phyloP scores from a whole-genome alignment of 495 filamentous ascomycete genomes.

The Penicillium atrosanguineum region DNA sequence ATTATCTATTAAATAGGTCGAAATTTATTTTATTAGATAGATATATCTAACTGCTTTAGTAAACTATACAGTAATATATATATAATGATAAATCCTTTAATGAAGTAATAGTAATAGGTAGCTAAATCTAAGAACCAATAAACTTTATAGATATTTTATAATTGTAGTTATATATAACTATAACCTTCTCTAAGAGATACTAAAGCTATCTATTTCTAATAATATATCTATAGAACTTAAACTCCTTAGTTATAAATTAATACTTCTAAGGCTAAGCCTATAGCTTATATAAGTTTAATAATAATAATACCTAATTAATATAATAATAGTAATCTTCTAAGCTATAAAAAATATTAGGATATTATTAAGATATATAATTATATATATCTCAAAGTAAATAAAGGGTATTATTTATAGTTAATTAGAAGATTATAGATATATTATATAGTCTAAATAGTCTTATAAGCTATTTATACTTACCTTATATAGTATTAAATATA shows the following conservation, averaged over 20 bases:
- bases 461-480: constrained; percentile 9
- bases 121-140: not conserved
- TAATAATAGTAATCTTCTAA: constrained; percentile 4
- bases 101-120: not conserved
- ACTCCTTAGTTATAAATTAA: not conserved
- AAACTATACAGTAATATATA: not conserved
- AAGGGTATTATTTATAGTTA: constrained; percentile 3
- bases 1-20: not conserved
- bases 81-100: not conserved
- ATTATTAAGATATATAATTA: constrained; percentile 3
- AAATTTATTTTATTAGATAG: too few relatives aligned
- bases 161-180: too few relatives aligned
- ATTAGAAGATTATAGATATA: constrained; percentile 2
- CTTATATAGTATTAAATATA: constrained; percentile 7
- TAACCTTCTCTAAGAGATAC: too few relatives aligned
- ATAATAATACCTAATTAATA: not conserved
- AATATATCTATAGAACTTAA: not conserved
- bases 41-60: too few relatives aligned
- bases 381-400: not conserved
- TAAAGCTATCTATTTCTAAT: too few relatives aligned
- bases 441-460: constrained; percentile 10
- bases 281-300: not conserved
- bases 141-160: too few relatives aligned
- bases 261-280: not conserved
- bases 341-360: too few relatives aligned